These are phyloP conservation scores for Akanthomyces dipterigenus DNA, from an alignment of 2,329 filamentous ascomycete genomes.

Conservation along the genomic window DNA sequence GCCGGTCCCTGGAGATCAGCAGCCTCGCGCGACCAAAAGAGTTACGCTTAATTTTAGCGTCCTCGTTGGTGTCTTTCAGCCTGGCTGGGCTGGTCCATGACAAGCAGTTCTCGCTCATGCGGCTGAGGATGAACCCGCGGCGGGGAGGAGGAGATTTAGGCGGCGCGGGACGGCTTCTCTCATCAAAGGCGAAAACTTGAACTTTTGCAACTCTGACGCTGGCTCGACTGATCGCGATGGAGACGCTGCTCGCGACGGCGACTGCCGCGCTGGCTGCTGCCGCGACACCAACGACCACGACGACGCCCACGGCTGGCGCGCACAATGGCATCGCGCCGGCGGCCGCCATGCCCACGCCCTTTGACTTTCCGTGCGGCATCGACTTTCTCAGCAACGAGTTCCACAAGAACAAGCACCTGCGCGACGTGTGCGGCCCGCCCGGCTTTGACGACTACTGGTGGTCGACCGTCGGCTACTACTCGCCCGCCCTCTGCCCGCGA, in stretches of 20 bases:
- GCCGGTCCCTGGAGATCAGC: neutral
- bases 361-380: slow-evolving; percentile 10
- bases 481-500: slow-evolving; percentile 6
- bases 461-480: slow-evolving; percentile 12
- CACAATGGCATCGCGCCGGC: slow-evolving; percentile 8
- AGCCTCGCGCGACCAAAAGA: neutral
- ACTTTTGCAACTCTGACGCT: neutral
- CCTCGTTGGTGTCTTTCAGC: neutral
- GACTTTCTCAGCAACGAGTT: slow-evolving; percentile 7
- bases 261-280: neutral
- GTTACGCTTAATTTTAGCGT: neutral
- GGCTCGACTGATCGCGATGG: neutral
- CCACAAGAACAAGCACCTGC: slow-evolving; percentile 3
- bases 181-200: neutral
- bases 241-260: neutral
- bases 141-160: neutral
- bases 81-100: neutral
- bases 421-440: slow-evolving; percentile 9
- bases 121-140: neutral
- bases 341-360: slow-evolving; percentile 10
- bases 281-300: neutral
- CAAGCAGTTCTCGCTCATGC: neutral
- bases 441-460: slow-evolving; percentile 9
- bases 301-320: neutral
- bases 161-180: neutral